Evolutionary conservation across 352 stramenopile genomes (phyloP).

Genomic region (Phytophthora cajani): DNA sequence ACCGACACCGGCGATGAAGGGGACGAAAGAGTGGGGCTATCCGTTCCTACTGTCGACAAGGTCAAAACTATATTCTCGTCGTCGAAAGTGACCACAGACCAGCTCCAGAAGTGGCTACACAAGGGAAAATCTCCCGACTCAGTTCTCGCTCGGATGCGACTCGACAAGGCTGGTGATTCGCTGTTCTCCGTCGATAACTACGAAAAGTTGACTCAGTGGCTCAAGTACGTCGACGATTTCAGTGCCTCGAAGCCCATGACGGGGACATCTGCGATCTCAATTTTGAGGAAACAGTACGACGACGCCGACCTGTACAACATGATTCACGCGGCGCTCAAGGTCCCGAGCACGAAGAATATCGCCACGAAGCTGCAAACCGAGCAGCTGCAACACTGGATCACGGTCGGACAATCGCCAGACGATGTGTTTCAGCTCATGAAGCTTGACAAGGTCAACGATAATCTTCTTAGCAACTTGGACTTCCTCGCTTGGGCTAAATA

Average conservation of each 20-base stretch:
- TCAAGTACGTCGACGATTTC: conserved; percentile 7
- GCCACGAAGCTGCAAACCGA: background rate
- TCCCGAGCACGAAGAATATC: background rate
- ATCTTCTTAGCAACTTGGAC: background rate
- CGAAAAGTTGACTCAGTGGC: background rate
- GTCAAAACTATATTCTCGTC: background rate
- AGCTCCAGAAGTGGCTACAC: background rate
- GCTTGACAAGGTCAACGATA: background rate
- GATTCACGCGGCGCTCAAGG: background rate
- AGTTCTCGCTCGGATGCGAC: background rate
- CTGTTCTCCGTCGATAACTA: background rate
- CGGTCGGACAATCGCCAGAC: background rate
- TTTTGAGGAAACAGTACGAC: background rate
- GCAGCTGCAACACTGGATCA: background rate
- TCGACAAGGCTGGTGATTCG: background rate
- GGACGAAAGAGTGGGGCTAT: background rate
- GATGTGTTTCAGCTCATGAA: conserved; percentile 2
- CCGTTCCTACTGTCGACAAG: background rate
- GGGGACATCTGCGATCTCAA: background rate
- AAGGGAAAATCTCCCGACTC: background rate
- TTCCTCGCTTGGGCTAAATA: background rate
- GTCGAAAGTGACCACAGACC: background rate
- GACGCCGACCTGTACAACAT: conserved; percentile 1
- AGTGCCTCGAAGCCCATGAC: background rate
- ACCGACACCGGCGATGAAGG: too few species aligned